Percentiles rank a stretch among this genome's conserved stretches.
Evolutionary conservation across 768 basidiomycete genomes (phyloP).

Genomic region (Lyophyllum semitale): DNA sequence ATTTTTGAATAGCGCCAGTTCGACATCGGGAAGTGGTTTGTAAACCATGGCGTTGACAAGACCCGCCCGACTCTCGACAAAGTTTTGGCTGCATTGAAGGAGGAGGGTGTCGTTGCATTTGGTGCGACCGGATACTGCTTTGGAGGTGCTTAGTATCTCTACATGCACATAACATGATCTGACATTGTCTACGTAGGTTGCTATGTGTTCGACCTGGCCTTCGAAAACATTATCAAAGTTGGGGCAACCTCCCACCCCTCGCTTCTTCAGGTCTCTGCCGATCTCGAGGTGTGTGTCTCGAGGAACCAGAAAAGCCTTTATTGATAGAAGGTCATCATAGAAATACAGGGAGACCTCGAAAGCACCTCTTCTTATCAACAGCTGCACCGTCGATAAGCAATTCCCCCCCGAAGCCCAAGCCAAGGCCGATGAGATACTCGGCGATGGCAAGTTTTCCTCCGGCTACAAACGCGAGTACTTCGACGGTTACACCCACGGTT

Average conservation of each 20-base stretch:
- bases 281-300: slow-evolving; percentile 52
- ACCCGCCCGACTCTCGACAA: slow-evolving; percentile 56
- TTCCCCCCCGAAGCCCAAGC: slow-evolving; percentile 51
- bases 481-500: slow-evolving; percentile 37
- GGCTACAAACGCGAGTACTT: slow-evolving; percentile 49
- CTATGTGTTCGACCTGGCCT: slow-evolving; percentile 63
- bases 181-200: slow-evolving; percentile 35
- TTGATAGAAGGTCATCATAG: slow-evolving; percentile 29
- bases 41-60: slow-evolving; percentile 35
- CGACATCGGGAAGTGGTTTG: slow-evolving; percentile 45
- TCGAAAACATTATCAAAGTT: slow-evolving; percentile 51
- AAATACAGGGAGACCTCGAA: slow-evolving; percentile 46
- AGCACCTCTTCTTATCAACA: slow-evolving; percentile 49
- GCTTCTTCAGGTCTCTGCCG: slow-evolving; percentile 54
- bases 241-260: slow-evolving; percentile 63
- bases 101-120: slow-evolving; percentile 56
- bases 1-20: slow-evolving; percentile 27
- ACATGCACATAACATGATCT: not conserved
- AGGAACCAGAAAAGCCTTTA: not conserved
- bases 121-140: slow-evolving; percentile 72
- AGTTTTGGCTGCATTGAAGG: slow-evolving; percentile 58
- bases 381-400: slow-evolving; percentile 50
- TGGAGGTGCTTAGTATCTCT: slow-evolving; percentile 45
- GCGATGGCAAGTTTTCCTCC: slow-evolving; percentile 42
- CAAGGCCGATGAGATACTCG: slow-evolving; percentile 52